These are phyloP conservation scores for Climacium dendroides DNA, from an alignment of 225 moss, liverwort and hornwort genomes.

Conservation along the genomic window DNA sequence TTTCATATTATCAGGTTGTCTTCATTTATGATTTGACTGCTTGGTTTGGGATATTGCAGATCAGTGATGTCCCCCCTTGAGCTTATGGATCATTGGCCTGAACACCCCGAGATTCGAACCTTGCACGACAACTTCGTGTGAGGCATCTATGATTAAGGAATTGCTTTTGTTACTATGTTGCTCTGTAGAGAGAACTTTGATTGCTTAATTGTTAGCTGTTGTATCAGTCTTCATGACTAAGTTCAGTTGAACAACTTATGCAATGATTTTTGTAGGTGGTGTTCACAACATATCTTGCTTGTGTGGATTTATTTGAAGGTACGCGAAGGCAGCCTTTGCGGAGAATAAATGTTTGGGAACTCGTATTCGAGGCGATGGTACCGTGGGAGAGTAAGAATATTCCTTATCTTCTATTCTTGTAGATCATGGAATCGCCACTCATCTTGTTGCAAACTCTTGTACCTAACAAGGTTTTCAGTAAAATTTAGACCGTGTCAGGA, in stretches of 20 bases:
- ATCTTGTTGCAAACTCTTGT: not conserved
- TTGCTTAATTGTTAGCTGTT: not conserved
- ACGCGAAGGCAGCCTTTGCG: constrained; percentile 51
- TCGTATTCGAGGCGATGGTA: constrained; percentile 56
- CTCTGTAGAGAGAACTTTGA: not conserved
- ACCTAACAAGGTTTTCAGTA: not conserved
- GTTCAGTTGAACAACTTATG: not conserved
- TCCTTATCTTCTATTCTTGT: not conserved
- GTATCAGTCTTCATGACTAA: not conserved
- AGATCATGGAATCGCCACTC: not conserved
- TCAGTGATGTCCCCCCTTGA: constrained; percentile 42
- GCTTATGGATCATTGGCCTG: constrained; percentile 63
- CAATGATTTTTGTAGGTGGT: not conserved
- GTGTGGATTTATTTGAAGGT: constrained; percentile 16
- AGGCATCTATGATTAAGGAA: not conserved
- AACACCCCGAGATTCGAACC: constrained; percentile 67
- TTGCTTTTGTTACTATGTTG: not conserved
- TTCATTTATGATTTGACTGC: not conserved
- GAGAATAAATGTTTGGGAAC: constrained; percentile 84
- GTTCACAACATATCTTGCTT: not conserved
- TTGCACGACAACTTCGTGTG: constrained; percentile 80
- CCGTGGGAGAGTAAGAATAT: constrained; percentile 52
- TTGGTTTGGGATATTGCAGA: constrained; percentile 6
- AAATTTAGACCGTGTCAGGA: not conserved
- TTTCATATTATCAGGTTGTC: not conserved